A percentile compares a stretch with the other conserved stretches of the same genome.
Evolutionary conservation across 2,329 filamentous ascomycete genomes (phyloP).

Genomic region (Colletotrichum shisoi): DNA sequence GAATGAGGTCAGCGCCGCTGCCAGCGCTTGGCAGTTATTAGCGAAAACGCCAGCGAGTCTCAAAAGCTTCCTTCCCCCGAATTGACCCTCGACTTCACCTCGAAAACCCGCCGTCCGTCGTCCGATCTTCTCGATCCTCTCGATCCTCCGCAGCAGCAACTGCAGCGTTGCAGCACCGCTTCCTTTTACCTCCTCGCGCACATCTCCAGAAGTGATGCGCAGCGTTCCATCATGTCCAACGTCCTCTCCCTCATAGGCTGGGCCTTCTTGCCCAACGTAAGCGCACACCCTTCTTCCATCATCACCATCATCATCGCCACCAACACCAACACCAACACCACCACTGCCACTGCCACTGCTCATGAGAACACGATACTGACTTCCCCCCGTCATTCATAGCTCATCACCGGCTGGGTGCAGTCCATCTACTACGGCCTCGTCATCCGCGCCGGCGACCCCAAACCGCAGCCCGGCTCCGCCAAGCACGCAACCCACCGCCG

Average conservation of each 20-base stretch:
- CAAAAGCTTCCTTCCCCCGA: conserved; percentile 10
- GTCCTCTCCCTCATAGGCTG: conserved; percentile 64
- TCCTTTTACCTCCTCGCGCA: background rate
- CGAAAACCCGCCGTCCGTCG: background rate
- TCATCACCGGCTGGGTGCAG: conserved; percentile 80
- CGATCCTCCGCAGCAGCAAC: background rate
- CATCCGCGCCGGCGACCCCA: conserved; percentile 87
- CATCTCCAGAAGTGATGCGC: conserved; percentile 12
- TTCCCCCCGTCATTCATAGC: conserved; percentile 55
- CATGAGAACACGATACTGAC: conserved; percentile 16
- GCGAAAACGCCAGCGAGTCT: conserved; percentile 20
- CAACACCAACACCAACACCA: background rate
- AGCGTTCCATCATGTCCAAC: conserved; percentile 50
- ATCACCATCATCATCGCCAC: background rate
- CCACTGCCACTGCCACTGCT: background rate
- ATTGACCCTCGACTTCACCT: conserved; percentile 1
- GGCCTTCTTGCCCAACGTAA: conserved; percentile 64
- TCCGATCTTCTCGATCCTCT: background rate
- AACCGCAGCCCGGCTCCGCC: conserved; percentile 73
- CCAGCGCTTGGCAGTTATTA: conserved; percentile 7
- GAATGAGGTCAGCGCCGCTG: conserved; percentile 23
- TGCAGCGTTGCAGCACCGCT: background rate
- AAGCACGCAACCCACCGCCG: conserved; percentile 78
- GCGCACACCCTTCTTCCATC: conserved; percentile 41
- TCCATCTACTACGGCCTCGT: conserved; percentile 84